Base-by-base conservation (phyloP, 306 rosid genomes). In the Purshia tridentata region DNA sequence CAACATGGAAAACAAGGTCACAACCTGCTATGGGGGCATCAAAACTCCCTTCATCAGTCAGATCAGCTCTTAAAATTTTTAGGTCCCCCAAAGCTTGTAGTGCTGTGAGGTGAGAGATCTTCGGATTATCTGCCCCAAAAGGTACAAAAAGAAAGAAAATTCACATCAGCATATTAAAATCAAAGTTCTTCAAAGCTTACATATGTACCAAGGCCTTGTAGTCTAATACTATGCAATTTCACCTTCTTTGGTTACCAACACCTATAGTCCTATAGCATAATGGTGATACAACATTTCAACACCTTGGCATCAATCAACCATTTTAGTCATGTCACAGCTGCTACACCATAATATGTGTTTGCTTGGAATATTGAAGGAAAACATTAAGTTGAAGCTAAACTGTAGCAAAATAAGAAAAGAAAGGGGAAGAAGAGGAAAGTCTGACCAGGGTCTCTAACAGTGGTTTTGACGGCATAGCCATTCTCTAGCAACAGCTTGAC, bases 1-100 rank as follows among this genome's bases (percentile, higher is more conserved):
- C 97, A 53, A 92, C 82, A 70, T 89, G 93, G 83, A 89, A 92
- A 59, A 92, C 97, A 46, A 87, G 66, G 20, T 92, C 88, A 85
- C 91, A 92, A 14, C 87, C 96, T 23, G 85, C 79, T 58, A 89
- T 62, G 1, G 97, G 90, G 22, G 85, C 89, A 77, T 89, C 93
- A 55, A 92, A 89, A 64, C 86, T 73, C 41, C 70, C 86, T 44
- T 83, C 96, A 40, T 77, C 83, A 6, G 91, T 85, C 68, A 92
- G 83, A 47, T 92, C 96, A 67, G 86, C 96, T 53, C 76, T 77
- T 22, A 87, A 86, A 54, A 92, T 80, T 8, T 79, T 83, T 23
- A 92, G 55, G n/a, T 88, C 85, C 0, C 97, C 96, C 76, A 81
- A 70, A 75, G 69, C 77, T 77, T 84, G 73, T 57, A 92, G 76